Conservation (phyloP, 768 basidiomycete genomes). For the Grammothele lineata region DNA sequence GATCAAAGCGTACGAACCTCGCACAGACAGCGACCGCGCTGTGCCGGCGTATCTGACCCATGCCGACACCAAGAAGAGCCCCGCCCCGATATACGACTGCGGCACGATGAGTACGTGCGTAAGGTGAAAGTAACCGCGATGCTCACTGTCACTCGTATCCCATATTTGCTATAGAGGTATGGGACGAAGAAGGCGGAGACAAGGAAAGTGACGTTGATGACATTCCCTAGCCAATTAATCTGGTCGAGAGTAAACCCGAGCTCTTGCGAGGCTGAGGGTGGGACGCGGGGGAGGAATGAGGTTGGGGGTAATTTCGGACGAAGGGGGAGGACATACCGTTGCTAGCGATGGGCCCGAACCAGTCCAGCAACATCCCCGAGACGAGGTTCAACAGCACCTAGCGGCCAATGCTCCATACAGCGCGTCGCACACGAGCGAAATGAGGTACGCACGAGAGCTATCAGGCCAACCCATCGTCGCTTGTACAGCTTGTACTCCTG, state of each 20-base stretch:
- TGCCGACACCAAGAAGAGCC: conserved; percentile 52
- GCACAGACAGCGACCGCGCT: conserved; percentile 42
- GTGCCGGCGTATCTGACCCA: conserved; percentile 82
- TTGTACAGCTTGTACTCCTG: conserved; percentile 61
- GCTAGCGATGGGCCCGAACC: conserved; percentile 83
- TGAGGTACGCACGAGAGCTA: conserved; percentile 48
- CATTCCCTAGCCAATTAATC: conserved; percentile 81
- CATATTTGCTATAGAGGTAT: conserved; percentile 49
- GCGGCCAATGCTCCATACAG: not conserved
- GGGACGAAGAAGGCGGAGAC: conserved; percentile 61
- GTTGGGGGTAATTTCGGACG: not conserved
- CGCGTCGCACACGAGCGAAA: not conserved
- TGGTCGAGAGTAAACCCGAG: conserved; percentile 67
- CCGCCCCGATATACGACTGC: conserved; percentile 62
- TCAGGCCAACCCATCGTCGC: conserved; percentile 59
- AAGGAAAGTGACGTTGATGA: conserved; percentile 57
- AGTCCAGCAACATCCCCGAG: conserved; percentile 66
- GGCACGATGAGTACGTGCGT: too few relatives aligned
- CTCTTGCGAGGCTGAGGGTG: conserved; percentile 45
- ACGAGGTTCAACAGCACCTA: conserved; percentile 62
- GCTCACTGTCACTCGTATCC: conserved; percentile 61
- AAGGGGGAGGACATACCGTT: conserved; percentile 44
- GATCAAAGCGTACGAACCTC: conserved; percentile 59
- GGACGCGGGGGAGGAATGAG: not conserved
- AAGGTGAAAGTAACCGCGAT: not conserved